These are phyloP conservation scores for Wickerhamomyces bisporus DNA, from an alignment of 805 yeast genomes.

Conservation along the genomic window DNA sequence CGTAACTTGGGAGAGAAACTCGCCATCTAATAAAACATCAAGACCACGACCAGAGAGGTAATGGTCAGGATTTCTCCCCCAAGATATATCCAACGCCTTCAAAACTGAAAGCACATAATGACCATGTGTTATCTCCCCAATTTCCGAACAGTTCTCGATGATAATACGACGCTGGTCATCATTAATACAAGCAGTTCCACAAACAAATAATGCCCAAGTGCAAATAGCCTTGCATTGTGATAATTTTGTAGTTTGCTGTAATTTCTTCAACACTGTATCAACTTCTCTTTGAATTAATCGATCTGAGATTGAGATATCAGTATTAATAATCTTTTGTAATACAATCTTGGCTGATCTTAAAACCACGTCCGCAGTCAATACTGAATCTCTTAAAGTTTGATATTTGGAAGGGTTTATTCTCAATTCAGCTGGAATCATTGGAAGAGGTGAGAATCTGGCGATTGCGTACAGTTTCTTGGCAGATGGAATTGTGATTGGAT, in stretches of 20 bases:
- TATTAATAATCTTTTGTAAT: slow-evolving; percentile 12
- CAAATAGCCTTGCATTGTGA: slow-evolving; percentile 10
- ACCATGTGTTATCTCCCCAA: slow-evolving; percentile 12
- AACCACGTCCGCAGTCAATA: slow-evolving; percentile 16
- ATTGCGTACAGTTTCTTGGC: slow-evolving; percentile 16
- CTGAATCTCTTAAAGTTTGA: slow-evolving; percentile 13
- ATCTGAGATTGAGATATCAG: slow-evolving; percentile 4
- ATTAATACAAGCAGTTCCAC: slow-evolving; percentile 11
- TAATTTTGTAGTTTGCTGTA: slow-evolving; percentile 5
- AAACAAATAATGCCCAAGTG: slow-evolving; percentile 15
- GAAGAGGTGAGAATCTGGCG: slow-evolving; percentile 14
- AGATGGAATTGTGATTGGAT: slow-evolving; percentile 4
- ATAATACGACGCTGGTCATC: slow-evolving; percentile 9
- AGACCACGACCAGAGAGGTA: slow-evolving; percentile 9
- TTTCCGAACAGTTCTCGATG: slow-evolving; percentile 6
- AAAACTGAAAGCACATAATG: slow-evolving; percentile 11
- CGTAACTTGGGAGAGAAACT: slow-evolving; percentile 3
- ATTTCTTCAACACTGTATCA: slow-evolving; percentile 1
- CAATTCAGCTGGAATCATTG: slow-evolving; percentile 17
- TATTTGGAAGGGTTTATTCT: slow-evolving; percentile 8
- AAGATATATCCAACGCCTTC: slow-evolving; percentile 11
- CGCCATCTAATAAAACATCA: slow-evolving; percentile 10
- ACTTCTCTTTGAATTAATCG: slow-evolving; percentile 12
- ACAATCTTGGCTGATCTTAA: slow-evolving; percentile 15
- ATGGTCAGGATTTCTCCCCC: slow-evolving; percentile 13